Percentiles rank a stretch among this genome's conserved stretches.
Conservation (phyloP, 331 rosid genomes). For the Phaseolus coccineus region DNA sequence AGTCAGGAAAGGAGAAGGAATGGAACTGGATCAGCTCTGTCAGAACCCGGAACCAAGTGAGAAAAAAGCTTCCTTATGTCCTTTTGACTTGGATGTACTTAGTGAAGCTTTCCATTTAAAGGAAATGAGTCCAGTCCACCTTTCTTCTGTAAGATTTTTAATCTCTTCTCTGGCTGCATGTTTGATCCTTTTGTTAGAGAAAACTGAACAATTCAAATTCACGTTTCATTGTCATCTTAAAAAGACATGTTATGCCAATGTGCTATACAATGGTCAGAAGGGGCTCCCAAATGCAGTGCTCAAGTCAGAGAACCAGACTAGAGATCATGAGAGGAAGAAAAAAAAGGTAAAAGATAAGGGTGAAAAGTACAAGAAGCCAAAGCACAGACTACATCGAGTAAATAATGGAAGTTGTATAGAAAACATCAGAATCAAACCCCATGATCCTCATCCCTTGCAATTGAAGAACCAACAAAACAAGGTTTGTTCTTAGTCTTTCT, state of each 20-base stretch:
- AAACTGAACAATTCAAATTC: conserved; percentile 14
- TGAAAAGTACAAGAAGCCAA: conserved; percentile 34
- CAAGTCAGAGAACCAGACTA: conserved; percentile 29
- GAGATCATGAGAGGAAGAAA: conserved; percentile 35
- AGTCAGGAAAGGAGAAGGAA: conserved; percentile 92
- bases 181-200: conserved; percentile 10
- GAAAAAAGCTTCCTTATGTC: conserved; percentile 58
- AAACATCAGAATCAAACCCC: conserved; percentile 34
- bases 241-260: not conserved
- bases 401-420: conserved; percentile 51
- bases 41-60: conserved; percentile 61
- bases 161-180: not conserved
- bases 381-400: conserved; percentile 36
- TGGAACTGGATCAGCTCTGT: conserved; percentile 91
- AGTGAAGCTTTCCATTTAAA: conserved; percentile 50
- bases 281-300: conserved; percentile 23
- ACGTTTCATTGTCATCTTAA: conserved; percentile 10
- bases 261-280: conserved; percentile 35
- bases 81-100: conserved; percentile 52
- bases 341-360: conserved; percentile 36
- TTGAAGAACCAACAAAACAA: conserved; percentile 43
- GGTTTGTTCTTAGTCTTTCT: conserved; percentile 37
- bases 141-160: conserved; percentile 45
- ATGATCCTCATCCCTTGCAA: conserved; percentile 32
- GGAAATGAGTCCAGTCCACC: conserved; percentile 33